phyloP scores from a whole-genome alignment of 352 stramenopile species.

The Globisporangium alternatum region DNA sequence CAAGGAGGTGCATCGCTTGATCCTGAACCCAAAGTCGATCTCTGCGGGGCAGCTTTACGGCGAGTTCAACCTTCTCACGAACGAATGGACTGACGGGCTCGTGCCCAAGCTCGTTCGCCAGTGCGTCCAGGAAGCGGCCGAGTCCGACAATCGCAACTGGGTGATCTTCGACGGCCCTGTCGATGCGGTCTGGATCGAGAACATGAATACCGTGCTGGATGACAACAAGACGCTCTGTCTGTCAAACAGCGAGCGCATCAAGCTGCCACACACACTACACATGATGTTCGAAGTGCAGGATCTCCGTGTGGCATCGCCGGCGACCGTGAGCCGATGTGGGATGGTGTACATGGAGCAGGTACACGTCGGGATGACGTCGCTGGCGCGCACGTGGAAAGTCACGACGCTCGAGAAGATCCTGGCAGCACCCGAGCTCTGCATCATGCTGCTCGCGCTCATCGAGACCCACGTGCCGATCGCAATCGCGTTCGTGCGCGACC shows the following conservation, averaged over 20 bases:
- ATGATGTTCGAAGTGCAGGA: conserved; percentile 95
- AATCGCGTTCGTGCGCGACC: conserved; percentile 86
- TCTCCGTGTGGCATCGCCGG: conserved; percentile 83
- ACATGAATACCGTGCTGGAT: conserved; percentile 90
- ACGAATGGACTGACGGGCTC: conserved; percentile 93
- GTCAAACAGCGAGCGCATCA: conserved; percentile 87
- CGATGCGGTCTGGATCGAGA: conserved; percentile 93
- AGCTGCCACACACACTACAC: conserved; percentile 80
- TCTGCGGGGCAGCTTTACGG: conserved; percentile 94
- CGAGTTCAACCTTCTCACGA: conserved; percentile 93
- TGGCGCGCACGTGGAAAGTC: conserved; percentile 74
- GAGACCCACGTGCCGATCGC: conserved; percentile 78
- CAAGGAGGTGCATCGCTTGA: conserved; percentile 83
- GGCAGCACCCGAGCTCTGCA: conserved; percentile 45
- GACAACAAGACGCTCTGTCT: conserved; percentile 89
- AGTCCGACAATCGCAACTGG: conserved; percentile 88
- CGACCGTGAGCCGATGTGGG: conserved; percentile 86
- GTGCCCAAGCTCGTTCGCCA: conserved; percentile 92
- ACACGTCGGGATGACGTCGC: conserved; percentile 70
- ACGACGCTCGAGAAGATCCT: conserved; percentile 75
- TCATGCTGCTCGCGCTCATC: conserved; percentile 72
- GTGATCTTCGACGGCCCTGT: conserved; percentile 90
- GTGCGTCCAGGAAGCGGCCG: conserved; percentile 72
- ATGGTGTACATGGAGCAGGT: conserved; percentile 94
- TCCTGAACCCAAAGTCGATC: conserved; percentile 95